phyloP scores from a whole-genome alignment of 768 basidiomycete species.

The Gyrodon lividus region DNA sequence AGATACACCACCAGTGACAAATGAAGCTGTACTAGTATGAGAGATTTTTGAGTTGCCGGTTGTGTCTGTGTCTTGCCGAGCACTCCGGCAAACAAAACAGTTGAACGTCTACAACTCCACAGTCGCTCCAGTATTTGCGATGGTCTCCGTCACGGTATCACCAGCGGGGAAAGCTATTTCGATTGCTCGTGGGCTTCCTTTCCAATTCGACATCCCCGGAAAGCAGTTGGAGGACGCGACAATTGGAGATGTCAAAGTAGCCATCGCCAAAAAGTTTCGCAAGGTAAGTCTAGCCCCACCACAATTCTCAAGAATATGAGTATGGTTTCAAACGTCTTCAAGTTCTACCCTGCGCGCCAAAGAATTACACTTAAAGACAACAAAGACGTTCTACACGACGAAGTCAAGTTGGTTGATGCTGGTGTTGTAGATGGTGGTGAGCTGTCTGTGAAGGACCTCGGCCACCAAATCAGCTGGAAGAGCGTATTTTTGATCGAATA shows the following conservation, averaged over 20 bases:
- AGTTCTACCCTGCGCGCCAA: slow-evolving; percentile 77
- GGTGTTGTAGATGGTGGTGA: slow-evolving; percentile 60
- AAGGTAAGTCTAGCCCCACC: slow-evolving; percentile 32
- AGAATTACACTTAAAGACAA: slow-evolving; percentile 66
- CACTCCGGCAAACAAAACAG: not conserved
- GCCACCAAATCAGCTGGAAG: slow-evolving; percentile 85
- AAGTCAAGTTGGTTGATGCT: slow-evolving; percentile 55
- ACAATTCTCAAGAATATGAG: slow-evolving; percentile 1
- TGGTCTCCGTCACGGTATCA: slow-evolving; percentile 57
- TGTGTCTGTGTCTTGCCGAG: not conserved
- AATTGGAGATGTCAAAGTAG: slow-evolving; percentile 66
- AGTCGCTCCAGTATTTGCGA: slow-evolving; percentile 15
- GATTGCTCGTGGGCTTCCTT: slow-evolving; percentile 52
- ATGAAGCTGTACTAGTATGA: too few species aligned
- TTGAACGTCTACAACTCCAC: not conserved
- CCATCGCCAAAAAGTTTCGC: slow-evolving; percentile 56
- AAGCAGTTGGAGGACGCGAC: slow-evolving; percentile 50
- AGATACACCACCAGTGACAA: too few species aligned
- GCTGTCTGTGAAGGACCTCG: slow-evolving; percentile 83
- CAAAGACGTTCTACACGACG: slow-evolving; percentile 61
- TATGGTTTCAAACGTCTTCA: slow-evolving; percentile 5
- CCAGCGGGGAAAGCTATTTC: slow-evolving; percentile 45
- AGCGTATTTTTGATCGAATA: slow-evolving; percentile 95
- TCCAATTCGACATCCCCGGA: slow-evolving; percentile 46
- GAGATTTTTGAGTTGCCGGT: too few species aligned